A percentile compares a stretch with the other conserved stretches of the same genome.
These are phyloP conservation scores for Cryptosporidium sp. DNA, from an alignment of 169 alveolate species.

Conservation along the genomic window DNA sequence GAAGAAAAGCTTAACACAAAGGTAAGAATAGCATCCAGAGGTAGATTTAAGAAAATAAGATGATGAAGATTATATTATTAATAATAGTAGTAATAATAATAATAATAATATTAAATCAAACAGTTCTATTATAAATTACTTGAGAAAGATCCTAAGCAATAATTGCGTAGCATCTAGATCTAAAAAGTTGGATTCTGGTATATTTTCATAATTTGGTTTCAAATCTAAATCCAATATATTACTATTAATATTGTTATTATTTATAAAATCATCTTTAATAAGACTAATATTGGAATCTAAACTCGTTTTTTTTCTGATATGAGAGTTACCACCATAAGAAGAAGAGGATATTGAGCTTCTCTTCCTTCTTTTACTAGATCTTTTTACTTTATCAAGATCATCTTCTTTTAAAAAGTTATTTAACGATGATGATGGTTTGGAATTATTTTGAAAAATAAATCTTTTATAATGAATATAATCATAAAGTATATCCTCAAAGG, in stretches of 20 bases:
- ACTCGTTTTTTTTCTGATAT: neutral
- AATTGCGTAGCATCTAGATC: constrained; percentile 31
- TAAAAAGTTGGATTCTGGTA: neutral
- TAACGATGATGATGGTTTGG: neutral
- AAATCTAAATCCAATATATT: neutral
- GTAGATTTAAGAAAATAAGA: constrained; percentile 1
- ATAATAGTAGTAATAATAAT: no score
- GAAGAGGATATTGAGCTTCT: constrained; percentile 4
- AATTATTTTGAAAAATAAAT: neutral
- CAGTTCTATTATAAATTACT: no score
- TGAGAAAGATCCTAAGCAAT: constrained; percentile 45
- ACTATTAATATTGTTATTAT: neutral
- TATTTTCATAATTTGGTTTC: neutral
- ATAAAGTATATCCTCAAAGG: constrained; percentile 49
- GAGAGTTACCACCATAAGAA: constrained; percentile 64
- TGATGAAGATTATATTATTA: neutral
- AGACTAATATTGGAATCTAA: neutral
- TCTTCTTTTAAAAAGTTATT: neutral
- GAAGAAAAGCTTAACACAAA: constrained; percentile 23
- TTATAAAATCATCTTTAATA: neutral
- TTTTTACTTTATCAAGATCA: neutral
- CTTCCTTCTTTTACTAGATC: constrained; percentile 14
- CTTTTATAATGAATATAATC: constrained; percentile 52
- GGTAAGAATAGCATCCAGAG: constrained; percentile 50
- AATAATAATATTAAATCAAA: no score